Evolutionary conservation across 495 filamentous ascomycete species (phyloP).

Genomic region (Xylaria nigripes): DNA sequence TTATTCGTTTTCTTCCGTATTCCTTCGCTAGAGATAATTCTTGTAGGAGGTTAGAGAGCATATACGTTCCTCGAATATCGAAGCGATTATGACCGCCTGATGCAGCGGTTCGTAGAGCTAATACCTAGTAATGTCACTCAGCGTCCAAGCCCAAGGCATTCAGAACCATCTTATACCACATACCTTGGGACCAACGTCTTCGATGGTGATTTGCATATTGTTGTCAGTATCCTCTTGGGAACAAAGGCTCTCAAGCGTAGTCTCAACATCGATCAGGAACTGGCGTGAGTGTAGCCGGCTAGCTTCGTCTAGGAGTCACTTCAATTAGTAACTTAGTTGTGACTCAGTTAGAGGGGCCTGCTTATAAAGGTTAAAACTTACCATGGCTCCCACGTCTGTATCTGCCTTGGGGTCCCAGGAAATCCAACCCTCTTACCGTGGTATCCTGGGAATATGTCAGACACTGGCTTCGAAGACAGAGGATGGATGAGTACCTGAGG

Average conservation of each 20-base stretch:
- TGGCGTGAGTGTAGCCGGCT: constrained; percentile 48
- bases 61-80: constrained; percentile 88
- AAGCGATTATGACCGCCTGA: constrained; percentile 77
- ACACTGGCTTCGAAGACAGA: neutral
- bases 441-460: constrained; percentile 32
- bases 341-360: neutral
- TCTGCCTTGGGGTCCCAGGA: constrained; percentile 33
- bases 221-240: constrained; percentile 81
- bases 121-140: constrained; percentile 39
- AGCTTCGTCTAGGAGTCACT: constrained; percentile 31
- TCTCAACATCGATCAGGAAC: constrained; percentile 70
- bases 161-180: neutral
- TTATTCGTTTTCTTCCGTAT: constrained; percentile 71
- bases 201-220: constrained; percentile 94
- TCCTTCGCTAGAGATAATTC: constrained; percentile 85
- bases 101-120: constrained; percentile 75
- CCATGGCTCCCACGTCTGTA: constrained; percentile 44
- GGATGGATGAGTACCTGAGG: constrained; percentile 31
- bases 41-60: constrained; percentile 90
- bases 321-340: neutral
- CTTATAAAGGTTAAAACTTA: constrained; percentile 5
- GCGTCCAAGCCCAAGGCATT: neutral
- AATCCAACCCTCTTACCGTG: constrained; percentile 37
- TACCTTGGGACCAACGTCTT: constrained; percentile 91
- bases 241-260: constrained; percentile 61